Base-by-base conservation (phyloP, 2,329 filamentous ascomycete species). In the Arthrobotrys musiformis region DNA sequence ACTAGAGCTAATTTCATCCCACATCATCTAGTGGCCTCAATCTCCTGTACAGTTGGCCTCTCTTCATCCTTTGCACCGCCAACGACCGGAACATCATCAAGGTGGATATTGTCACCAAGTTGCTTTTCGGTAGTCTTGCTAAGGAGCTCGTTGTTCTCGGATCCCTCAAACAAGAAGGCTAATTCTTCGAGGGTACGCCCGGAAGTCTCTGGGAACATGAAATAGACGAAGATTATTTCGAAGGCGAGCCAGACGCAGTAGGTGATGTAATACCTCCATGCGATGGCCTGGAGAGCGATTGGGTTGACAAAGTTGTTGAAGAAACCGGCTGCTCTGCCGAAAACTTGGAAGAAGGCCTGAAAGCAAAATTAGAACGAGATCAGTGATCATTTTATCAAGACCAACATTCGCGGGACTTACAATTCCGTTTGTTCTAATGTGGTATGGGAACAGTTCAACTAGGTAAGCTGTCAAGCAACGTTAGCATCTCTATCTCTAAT, bases 401-500 rank as follows among this genome's bases (percentile, higher is more conserved):
- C 19, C 42, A 28, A 4, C 4, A 22, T 33, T 24, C 2, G 8
- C 19, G 40, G 19, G 19, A 48, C 70, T 48, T 28, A 69, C 87
- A 73, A 90, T 87, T 82, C 89, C 89, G 72, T 88, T 88, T 44
- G 87, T 86, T 75, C 88, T 86, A 66, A 86, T 85, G 1, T 86
- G 84, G 80, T 87, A 90, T 0, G 88, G 88, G 83, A 88, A 89
- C 0, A 90, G 82, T 78, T 90, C 88, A 22, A 89, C 83, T 3
- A 89, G 84, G 81, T 87, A 89, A 13, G 87, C 83, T 85, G 64
- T 60, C 40, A 37, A 33, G 8, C 4, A 42, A 0, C n/a, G 26
- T 70, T 61, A 61, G 66, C 54, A 35, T 28, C 30, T 15, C 15
- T 26, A n/a, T n/a, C n/a, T n/a, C n/a, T 0, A 11, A 35, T 5